Evolutionary conservation across 495 filamentous ascomycete species (phyloP).

Genomic region (Aspergillus sclerotioniger): DNA sequence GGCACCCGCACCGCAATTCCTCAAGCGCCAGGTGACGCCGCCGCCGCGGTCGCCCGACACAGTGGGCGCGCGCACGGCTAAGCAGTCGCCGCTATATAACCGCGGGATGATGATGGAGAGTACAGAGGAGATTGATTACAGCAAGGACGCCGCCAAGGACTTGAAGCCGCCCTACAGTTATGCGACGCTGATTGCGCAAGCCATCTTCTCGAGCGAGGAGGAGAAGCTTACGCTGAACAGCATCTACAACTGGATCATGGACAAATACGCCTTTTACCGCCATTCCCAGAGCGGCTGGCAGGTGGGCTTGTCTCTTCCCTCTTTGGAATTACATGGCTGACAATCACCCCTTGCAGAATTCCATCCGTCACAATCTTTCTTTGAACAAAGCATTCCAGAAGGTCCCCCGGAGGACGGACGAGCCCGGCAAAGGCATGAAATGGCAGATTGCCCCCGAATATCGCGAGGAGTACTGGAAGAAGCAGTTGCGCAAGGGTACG

Average conservation of each 20-base stretch:
- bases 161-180: constrained; percentile 95
- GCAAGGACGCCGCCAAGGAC: constrained; percentile 75
- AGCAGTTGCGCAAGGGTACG: constrained; percentile 47
- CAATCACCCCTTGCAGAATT: constrained; percentile 59
- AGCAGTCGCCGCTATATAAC: constrained; percentile 58
- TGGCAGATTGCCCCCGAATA: constrained; percentile 84
- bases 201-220: constrained; percentile 79
- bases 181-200: constrained; percentile 94
- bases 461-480: constrained; percentile 73
- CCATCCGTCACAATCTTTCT: constrained; percentile 93
- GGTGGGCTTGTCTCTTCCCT: constrained; percentile 45
- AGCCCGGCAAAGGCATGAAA: constrained; percentile 98
- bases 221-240: constrained; percentile 82
- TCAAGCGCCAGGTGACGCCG: constrained; percentile 67
- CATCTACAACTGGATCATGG: constrained; percentile 90
- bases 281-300: constrained; percentile 86
- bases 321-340: constrained; percentile 4
- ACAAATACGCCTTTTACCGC: constrained; percentile 86
- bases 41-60: constrained; percentile 52
- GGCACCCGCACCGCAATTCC: constrained; percentile 67
- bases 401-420: constrained; percentile 84
- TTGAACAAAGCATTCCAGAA: constrained; percentile 91
- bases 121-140: constrained; percentile 80
- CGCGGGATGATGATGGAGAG: constrained; percentile 72
- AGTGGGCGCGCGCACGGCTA: constrained; percentile 46